Base-by-base conservation (phyloP, 2,329 filamentous ascomycete species). In the Colletotrichum limetticola region DNA sequence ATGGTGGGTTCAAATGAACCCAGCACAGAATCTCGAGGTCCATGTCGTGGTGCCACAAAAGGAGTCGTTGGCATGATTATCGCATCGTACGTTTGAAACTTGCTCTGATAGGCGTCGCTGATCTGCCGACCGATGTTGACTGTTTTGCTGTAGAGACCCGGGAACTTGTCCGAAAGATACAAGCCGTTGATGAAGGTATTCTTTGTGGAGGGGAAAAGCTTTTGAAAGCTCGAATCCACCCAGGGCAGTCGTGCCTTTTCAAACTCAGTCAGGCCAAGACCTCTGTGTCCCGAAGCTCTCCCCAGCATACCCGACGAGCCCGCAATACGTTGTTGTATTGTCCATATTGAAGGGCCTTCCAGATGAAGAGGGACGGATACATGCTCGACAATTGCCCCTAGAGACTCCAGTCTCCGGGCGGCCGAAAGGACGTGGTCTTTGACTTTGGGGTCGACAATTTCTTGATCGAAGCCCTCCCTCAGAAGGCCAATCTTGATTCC, bases 141-240 rank as follows among this genome's bases (percentile, higher is more conserved):
- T 0, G 85, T 82, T 75, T 87, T 87, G n/a, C 82, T 83, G 53
- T 87, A 85, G 0, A 88, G 77, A 1, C 82, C 79, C 0, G 86
- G 87, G 69, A 87, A 86, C 2, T 79, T 77, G 11, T 85, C 78
- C 46, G 80, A 76, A 0, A 87, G 81, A 63, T 88, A 89, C 0
- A 86, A 76, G 0, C 87, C 87, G 61, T 88, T 88, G 60, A 89
- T 83, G 59, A 88, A 85, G 4, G 87, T 87, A 74, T 89, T 89
- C 74, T 88, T 89, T 0, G 87, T 89, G 0, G 86, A 85, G 16
- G 83, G 85, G 76, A 88, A 88, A 1, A 87, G 82, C 46, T 86
- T 84, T 52, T 88, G 83, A 77, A 89, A 91, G 64, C 84, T 85
- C 7, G 84, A 80, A 28, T 84, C 80, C 1, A 81, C 85, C 82